Conservation (phyloP, 2,329 filamentous ascomycete genomes). For the Fusarium falciforme region DNA sequence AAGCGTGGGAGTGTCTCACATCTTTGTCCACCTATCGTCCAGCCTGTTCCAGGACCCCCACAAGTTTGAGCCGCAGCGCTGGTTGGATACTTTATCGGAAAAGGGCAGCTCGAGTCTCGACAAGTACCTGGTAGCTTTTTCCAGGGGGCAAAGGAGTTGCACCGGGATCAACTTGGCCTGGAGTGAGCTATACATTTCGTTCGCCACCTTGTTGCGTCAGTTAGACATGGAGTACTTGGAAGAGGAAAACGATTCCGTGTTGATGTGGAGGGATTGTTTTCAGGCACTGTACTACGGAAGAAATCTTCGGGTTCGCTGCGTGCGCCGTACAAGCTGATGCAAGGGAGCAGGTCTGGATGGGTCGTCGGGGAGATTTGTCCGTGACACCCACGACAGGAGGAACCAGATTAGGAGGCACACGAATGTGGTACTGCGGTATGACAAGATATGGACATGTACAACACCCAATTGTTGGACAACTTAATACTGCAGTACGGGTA, state of each 20-base stretch:
- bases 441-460: not conserved
- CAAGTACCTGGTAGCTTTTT: not conserved
- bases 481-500: not conserved
- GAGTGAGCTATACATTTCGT: not conserved
- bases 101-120: not conserved
- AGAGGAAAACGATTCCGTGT: not conserved
- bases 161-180: not conserved
- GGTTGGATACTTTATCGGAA: not conserved
- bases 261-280: not conserved
- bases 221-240: not conserved
- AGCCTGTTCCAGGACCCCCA: not conserved
- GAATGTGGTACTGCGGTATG: not conserved
- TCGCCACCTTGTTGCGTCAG: not conserved
- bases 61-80: not conserved
- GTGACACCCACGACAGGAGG: not conserved
- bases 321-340: not conserved
- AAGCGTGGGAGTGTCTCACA: not conserved
- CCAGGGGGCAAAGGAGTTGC: not conserved
- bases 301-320: not conserved
- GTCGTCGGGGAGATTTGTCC: not conserved
- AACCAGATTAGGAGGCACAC: not conserved
- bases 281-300: not conserved
- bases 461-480: not conserved
- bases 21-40: not conserved
- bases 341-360: not conserved